Percentiles rank a stretch among this genome's conserved stretches.
Conservation (phyloP, 1,139 yeast species). For the Waltiozyma sp. region DNA sequence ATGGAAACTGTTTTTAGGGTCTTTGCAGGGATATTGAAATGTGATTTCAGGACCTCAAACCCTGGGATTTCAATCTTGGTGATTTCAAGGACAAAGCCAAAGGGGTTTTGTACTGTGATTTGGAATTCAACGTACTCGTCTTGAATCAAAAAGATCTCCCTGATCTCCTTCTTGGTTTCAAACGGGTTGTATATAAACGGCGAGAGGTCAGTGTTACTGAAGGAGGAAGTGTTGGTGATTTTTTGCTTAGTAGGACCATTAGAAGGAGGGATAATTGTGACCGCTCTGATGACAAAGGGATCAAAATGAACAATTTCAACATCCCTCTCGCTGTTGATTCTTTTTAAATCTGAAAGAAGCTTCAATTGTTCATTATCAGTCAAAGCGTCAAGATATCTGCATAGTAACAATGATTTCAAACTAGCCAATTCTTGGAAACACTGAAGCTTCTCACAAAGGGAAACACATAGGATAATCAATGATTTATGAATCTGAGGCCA, state of each 20-base stretch:
- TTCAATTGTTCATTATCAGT: slow-evolving; percentile 36
- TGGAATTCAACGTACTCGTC: slow-evolving; percentile 45
- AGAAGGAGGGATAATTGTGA: slow-evolving; percentile 25
- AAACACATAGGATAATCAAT: slow-evolving; percentile 43
- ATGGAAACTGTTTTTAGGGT: slow-evolving; percentile 29
- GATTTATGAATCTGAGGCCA: slow-evolving; percentile 56
- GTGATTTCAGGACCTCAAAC: slow-evolving; percentile 21
- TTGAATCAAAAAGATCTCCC: slow-evolving; percentile 30
- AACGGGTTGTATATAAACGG: slow-evolving; percentile 28
- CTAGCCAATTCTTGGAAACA: slow-evolving; percentile 37
- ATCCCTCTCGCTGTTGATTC: slow-evolving; percentile 13
- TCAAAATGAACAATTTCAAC: slow-evolving; percentile 49
- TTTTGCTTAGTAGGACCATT: slow-evolving; percentile 14
- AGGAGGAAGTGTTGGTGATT: not conserved
- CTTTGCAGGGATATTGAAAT: slow-evolving; percentile 28
- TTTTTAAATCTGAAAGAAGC: slow-evolving; percentile 18
- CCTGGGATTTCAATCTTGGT: slow-evolving; percentile 36
- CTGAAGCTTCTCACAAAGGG: slow-evolving; percentile 38
- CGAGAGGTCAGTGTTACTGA: slow-evolving; percentile 18
- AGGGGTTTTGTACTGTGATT: slow-evolving; percentile 68
- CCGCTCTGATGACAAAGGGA: slow-evolving; percentile 48
- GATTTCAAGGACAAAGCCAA: slow-evolving; percentile 60
- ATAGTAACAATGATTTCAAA: slow-evolving; percentile 41
- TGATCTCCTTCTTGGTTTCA: slow-evolving; percentile 14
- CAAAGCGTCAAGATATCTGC: slow-evolving; percentile 43